Evolutionary conservation across 345 rosid genomes (phyloP).

Genomic region (Moringa oleifera): DNA sequence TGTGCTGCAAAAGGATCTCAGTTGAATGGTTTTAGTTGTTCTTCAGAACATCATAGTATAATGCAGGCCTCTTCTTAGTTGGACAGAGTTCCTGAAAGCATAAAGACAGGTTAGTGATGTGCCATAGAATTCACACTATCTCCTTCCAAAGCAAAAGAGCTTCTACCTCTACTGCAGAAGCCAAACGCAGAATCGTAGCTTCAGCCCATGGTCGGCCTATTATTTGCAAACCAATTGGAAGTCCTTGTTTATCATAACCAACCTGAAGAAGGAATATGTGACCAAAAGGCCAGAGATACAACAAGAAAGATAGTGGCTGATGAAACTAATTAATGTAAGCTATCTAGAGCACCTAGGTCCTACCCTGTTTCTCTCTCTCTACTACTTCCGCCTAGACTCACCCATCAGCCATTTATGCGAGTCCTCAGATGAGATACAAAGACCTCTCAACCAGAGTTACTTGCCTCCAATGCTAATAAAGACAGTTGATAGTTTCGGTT

Average conservation of each 20-base stretch:
- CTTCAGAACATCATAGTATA: slow-evolving; percentile 53
- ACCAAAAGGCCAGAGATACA: not conserved
- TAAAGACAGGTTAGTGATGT: not conserved
- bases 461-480: too few relatives aligned
- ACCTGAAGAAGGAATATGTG: slow-evolving; percentile 29
- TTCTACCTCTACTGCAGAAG: slow-evolving; percentile 65
- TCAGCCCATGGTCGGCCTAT: slow-evolving; percentile 88
- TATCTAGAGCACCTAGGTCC: too few relatives aligned
- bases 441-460: too few relatives aligned
- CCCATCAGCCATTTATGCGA: too few relatives aligned
- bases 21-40: slow-evolving; percentile 8
- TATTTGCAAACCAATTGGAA: slow-evolving; percentile 77
- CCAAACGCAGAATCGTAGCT: slow-evolving; percentile 63
- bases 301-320: not conserved
- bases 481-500: too few relatives aligned
- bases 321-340: too few relatives aligned
- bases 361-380: too few relatives aligned
- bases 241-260: slow-evolving; percentile 84
- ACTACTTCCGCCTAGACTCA: too few relatives aligned
- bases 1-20: not conserved
- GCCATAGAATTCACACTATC: not conserved
- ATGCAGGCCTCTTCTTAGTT: slow-evolving; percentile 56
- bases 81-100: slow-evolving; percentile 52
- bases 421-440: too few relatives aligned
- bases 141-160: not conserved